Base-by-base conservation (phyloP, 2,329 filamentous ascomycete genomes). In the Colletotrichum sp. region DNA sequence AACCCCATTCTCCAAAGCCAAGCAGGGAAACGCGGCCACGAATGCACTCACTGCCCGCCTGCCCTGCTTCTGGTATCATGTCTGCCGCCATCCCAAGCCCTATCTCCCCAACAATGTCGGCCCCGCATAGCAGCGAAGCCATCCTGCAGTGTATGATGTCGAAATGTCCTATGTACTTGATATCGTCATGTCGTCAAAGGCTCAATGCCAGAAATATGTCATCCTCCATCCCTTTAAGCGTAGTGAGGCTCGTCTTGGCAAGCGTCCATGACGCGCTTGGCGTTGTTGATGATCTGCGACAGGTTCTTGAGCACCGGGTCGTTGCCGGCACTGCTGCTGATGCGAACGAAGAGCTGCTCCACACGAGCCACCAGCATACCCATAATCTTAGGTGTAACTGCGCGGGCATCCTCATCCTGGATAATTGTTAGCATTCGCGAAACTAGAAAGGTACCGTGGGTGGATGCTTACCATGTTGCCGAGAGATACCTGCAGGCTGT, bases 341-440 rank as follows among this genome's bases (percentile, higher is more conserved):
- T 87, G 70, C 86, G 87, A 79, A 89, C 85, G 79, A 89, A 88
- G 15, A 91, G 85, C 71, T 88, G 86, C 81, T 92, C 90, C 55
- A 91, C 85, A 52, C 89, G 87, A 68, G 86, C 84, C 78, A 89
- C 86, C 78, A 91, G 86, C 52, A 90, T 88, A 61, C 84, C 83
- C 86, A 92, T 91, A 78, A 92, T 90, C 79, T 88, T 90, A 30
- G 90, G 90, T 39, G 90, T 88, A 49, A 92, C 89, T 29, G 89
- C 88, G 72, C 88, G 87, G 71, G 90, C 87, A 83, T 91, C 88
- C 27, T 88, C 85, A 72, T 91, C 89, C 89, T 91, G 80, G 55
- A 77, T 30, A 44, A 63, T 59, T 75, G 81, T 83, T 82, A 85
- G 80, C 72, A 71, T 64, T 69, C 52, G 61, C 66, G 19, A 74